phyloP scores from a whole-genome alignment of 2,329 filamentous ascomycete genomes.

The Colletotrichum musicola region DNA sequence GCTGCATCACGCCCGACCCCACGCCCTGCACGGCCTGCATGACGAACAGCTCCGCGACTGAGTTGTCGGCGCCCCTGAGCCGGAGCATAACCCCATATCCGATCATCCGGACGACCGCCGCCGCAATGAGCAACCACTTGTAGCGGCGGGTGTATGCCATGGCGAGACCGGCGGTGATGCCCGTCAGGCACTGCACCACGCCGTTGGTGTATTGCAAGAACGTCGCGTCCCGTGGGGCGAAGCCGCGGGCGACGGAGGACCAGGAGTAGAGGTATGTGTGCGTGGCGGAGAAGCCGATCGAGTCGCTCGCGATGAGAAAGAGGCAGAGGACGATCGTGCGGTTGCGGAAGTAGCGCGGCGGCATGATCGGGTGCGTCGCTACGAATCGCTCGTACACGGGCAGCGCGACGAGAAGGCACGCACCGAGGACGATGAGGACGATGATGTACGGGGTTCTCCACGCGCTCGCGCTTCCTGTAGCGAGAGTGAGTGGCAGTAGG shows the following conservation, averaged over 20 bases:
- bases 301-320: constrained; percentile 42
- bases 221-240: constrained; percentile 44
- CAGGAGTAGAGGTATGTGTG: constrained; percentile 58
- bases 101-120: constrained; percentile 48
- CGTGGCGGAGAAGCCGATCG: constrained; percentile 48
- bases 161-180: constrained; percentile 54
- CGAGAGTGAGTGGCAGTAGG: constrained; percentile 68
- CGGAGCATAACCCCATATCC: constrained; percentile 49
- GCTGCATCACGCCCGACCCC: constrained; percentile 45
- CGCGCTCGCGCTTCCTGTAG: constrained; percentile 51
- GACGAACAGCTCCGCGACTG: constrained; percentile 51
- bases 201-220: constrained; percentile 51
- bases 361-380: constrained; percentile 62
- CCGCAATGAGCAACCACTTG: constrained; percentile 47
- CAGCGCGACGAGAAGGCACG: constrained; percentile 60
- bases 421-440: constrained; percentile 63
- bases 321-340: constrained; percentile 43
- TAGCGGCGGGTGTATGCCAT: constrained; percentile 49
- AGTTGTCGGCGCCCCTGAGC: constrained; percentile 47
- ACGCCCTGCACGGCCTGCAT: constrained; percentile 51
- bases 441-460: constrained; percentile 60
- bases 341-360: constrained; percentile 51
- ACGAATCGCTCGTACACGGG: constrained; percentile 61
- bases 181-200: constrained; percentile 53
- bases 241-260: constrained; percentile 51